Evolutionary conservation across 2,329 filamentous ascomycete species (phyloP).

Genomic region (Arachnomyces sp.): DNA sequence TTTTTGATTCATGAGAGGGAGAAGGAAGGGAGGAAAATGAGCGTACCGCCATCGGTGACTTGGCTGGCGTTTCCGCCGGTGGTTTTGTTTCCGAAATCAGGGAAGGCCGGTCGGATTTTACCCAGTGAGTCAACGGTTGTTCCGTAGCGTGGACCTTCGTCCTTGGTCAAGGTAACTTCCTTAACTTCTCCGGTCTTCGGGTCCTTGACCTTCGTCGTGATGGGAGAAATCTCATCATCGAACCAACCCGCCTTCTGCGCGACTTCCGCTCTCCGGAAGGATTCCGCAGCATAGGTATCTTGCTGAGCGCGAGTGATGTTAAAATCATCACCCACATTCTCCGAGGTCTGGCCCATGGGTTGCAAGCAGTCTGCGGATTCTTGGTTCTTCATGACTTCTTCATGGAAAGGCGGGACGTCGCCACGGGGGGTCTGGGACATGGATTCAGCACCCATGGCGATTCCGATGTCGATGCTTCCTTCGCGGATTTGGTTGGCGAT

Average conservation of each 20-base stretch:
- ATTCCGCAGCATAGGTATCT: slow-evolving; percentile 80
- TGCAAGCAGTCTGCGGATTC: slow-evolving; percentile 80
- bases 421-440: slow-evolving; percentile 69
- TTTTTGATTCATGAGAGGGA: background rate
- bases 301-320: slow-evolving; percentile 71
- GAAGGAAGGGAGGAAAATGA: slow-evolving; percentile 3
- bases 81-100: slow-evolving; percentile 75
- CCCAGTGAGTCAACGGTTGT: slow-evolving; percentile 74
- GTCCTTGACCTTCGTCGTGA: slow-evolving; percentile 74
- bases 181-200: slow-evolving; percentile 71
- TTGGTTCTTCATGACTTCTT: slow-evolving; percentile 65
- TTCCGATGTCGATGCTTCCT: slow-evolving; percentile 76
- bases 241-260: slow-evolving; percentile 89
- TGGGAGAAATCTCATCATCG: slow-evolving; percentile 88
- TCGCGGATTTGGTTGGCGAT: slow-evolving; percentile 79
- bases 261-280: slow-evolving; percentile 75
- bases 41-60: slow-evolving; percentile 76
- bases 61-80: slow-evolving; percentile 94
- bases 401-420: slow-evolving; percentile 62
- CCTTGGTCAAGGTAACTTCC: slow-evolving; percentile 69
- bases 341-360: slow-evolving; percentile 96
- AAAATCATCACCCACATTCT: slow-evolving; percentile 92
- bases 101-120: slow-evolving; percentile 87
- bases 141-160: slow-evolving; percentile 85
- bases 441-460: slow-evolving; percentile 80